Percentiles rank a stretch among this genome's conserved stretches.
phyloP scores from a whole-genome alignment of 106 monocot genomes.

The Acanthochlamys bracteata region DNA sequence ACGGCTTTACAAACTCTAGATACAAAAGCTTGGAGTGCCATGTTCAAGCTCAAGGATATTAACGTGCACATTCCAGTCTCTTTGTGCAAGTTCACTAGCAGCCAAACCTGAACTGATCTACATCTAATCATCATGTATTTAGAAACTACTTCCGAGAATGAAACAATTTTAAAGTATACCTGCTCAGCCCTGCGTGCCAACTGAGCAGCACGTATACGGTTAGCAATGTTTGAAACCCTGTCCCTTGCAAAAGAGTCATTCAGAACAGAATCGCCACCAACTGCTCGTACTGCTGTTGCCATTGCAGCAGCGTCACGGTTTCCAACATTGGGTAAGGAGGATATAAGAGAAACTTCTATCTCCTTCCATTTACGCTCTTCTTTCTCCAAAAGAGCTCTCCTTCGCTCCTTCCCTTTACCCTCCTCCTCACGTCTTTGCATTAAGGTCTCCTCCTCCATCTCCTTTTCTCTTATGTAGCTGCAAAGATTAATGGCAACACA shows the following conservation, averaged over 20 bases:
- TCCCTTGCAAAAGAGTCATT: slow-evolving; percentile 97
- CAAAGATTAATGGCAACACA: background rate
- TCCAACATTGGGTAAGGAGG: slow-evolving; percentile 91
- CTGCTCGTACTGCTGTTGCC: slow-evolving; percentile 96
- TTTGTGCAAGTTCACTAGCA: too few species aligned
- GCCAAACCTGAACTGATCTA: too few species aligned
- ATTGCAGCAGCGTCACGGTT: slow-evolving; percentile 88
- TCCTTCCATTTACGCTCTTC: slow-evolving; percentile 99
- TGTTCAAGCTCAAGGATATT: too few species aligned
- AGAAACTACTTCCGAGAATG: too few species aligned
- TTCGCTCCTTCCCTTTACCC: slow-evolving; percentile 94
- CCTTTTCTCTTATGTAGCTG: slow-evolving; percentile 95
- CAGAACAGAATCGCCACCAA: slow-evolving; percentile 89
- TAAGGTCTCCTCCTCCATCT: slow-evolving; percentile 97
- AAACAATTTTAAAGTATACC: slow-evolving; percentile 27
- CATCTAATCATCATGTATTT: too few species aligned
- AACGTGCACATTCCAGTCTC: too few species aligned
- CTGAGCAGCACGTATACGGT: slow-evolving; percentile 64
- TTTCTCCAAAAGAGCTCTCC: slow-evolving; percentile 84
- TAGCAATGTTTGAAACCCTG: slow-evolving; percentile 70
- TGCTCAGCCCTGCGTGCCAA: slow-evolving; percentile 85
- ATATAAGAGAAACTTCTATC: slow-evolving; percentile 77
- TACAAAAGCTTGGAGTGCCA: too few species aligned
- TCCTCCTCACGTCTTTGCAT: slow-evolving; percentile 97
- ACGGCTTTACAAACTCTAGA: too few species aligned